Evolutionary conservation across 2,329 filamentous ascomycete genomes (phyloP).

Genomic region (Hypoxylon sp.): DNA sequence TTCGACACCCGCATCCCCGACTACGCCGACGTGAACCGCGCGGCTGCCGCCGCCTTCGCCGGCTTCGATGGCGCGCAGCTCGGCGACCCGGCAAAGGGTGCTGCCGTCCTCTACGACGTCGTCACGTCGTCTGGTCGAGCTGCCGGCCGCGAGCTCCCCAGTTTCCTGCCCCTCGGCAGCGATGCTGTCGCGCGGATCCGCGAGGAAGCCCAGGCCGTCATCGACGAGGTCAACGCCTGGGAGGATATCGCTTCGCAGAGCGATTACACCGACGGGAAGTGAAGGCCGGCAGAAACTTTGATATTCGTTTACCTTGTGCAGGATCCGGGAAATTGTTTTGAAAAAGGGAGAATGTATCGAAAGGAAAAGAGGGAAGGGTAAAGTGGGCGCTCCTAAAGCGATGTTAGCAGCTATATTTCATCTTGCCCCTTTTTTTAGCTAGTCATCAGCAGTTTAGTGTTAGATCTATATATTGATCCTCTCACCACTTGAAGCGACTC

Average conservation of each 20-base stretch:
- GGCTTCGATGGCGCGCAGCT: constrained; percentile 35
- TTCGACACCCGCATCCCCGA: constrained; percentile 12
- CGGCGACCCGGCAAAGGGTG: constrained; percentile 45
- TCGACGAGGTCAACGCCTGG: constrained; percentile 47
- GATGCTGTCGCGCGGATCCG: constrained; percentile 34
- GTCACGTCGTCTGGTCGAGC: constrained; percentile 39
- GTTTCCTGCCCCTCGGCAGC: constrained; percentile 42
- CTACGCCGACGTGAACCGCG: constrained; percentile 26
- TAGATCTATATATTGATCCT: too few species aligned
- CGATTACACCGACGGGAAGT: constrained; percentile 20
- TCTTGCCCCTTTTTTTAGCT: too few species aligned
- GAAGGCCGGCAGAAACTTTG: too few species aligned
- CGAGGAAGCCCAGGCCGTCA: constrained; percentile 40
- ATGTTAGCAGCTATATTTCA: too few species aligned
- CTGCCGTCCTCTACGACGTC: constrained; percentile 45
- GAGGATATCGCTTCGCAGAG: constrained; percentile 43
- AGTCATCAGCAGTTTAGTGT: too few species aligned
- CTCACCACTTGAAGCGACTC: too few species aligned
- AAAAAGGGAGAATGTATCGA: too few species aligned
- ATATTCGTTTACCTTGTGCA: too few species aligned
- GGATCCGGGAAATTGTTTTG: too few species aligned
- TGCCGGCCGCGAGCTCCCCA: constrained; percentile 36
- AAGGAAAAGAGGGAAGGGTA: too few species aligned
- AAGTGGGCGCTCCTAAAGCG: too few species aligned
- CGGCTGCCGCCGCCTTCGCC: constrained; percentile 12